A percentile compares a stretch with the other conserved stretches of the same genome.
These are phyloP conservation scores for Skeletonema potamos DNA, from an alignment of 108 stramenopile genomes.

Conservation along the genomic window DNA sequence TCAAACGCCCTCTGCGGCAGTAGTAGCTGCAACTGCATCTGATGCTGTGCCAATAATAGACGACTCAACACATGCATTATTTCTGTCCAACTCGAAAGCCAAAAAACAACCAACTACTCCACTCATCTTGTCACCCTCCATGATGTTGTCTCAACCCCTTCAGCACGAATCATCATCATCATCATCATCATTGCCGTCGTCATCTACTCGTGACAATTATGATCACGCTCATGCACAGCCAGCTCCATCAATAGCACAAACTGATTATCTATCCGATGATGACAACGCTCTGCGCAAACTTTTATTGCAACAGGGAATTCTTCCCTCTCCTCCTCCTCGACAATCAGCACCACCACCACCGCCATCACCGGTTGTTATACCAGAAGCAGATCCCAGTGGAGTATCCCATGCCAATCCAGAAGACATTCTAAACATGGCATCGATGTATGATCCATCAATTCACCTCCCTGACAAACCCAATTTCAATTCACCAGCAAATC, in stretches of 20 bases:
- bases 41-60: neutral
- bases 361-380: neutral
- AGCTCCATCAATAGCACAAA: neutral
- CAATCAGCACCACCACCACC: neutral
- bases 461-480: conserved; percentile 49
- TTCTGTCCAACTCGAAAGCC: neutral
- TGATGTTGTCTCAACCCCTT: neutral
- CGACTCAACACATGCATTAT: neutral
- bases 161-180: neutral
- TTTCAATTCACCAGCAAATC: conserved; percentile 19
- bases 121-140: conserved; percentile 8
- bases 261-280: neutral
- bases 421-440: conserved; percentile 39
- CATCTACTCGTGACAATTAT: neutral
- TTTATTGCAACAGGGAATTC: conserved; percentile 26
- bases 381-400: conserved; percentile 32
- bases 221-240: conserved; percentile 16
- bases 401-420: conserved; percentile 37
- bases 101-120: conserved; percentile 1
- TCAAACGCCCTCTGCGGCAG: conserved; percentile 32
- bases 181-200: neutral
- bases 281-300: conserved; percentile 27
- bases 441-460: conserved; percentile 48
- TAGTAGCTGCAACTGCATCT: neutral
- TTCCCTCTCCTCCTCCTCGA: conserved; percentile 20